Evolutionary conservation across 2,329 filamentous ascomycete genomes (phyloP), one percentile per base, ranked within the genome.

Genomic region (Sporothrix pallida): DNA sequence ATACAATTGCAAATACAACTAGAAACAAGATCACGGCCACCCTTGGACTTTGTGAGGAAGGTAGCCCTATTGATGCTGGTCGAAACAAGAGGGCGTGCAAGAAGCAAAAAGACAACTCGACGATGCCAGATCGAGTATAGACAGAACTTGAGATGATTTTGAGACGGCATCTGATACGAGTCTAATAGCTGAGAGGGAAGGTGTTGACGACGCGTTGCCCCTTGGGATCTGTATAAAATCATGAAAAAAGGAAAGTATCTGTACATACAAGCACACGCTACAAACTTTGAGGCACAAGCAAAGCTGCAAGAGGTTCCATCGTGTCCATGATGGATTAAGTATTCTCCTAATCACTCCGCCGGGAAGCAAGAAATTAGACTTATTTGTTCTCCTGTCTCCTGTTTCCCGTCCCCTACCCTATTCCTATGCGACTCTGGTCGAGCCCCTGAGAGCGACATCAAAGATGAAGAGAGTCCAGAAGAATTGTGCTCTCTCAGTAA

Each of bases 151-250:
- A 23, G 52, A 44, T 42, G 58, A 6, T 5, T n/a, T n/a, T 44
- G 58, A 42, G 58, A 63, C 58, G 58, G 8, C 31, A 62, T 42
- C 58, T 62, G 58, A 62, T 42, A 62, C 58, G 58, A 31, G 58
- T 20, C 58, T 42, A 42, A n/a, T 17, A 17, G 37, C 44, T 37
- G 31, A 44, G 31, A 63, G 8, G 60, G 60, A 63, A 44, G 31
- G 60, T 44, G 60, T 63, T 42, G 58, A 63, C 58, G 31, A n/a
- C 17, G 31, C 52, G n/a, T 37, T 3, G 8, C 58, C 31, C 37
- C 31, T 20, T 5, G 37, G 31, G 31, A 5, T 3, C 7, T 37
- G 31, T 37, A 37, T 63, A 42, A 2, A 20, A 63, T 7, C 17
- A 42, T 9, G 48, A 17, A 52, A 26, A 26, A 26, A 26, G n/a